A percentile compares a stretch with the other conserved stretches of the same genome.
Evolutionary conservation across 805 yeast species (phyloP).

Genomic region (Saccharomycopsis sp.): DNA sequence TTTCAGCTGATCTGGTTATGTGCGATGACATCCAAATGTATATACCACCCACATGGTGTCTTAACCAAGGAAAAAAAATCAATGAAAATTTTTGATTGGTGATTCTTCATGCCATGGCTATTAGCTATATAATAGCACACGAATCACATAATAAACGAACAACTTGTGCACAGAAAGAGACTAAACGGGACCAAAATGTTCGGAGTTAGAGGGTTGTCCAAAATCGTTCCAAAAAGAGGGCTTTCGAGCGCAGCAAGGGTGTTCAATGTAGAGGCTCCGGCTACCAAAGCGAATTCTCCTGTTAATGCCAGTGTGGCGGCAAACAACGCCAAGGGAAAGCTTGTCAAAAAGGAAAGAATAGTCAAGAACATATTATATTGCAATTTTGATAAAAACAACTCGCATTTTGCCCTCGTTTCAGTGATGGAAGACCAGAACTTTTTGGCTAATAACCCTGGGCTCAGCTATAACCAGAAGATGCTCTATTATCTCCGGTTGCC

Average conservation of each 20-base stretch:
- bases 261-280: not conserved
- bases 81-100: not conserved
- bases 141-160: no score
- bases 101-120: no score
- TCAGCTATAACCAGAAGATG: constrained; percentile 61
- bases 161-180: no score
- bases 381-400: constrained; percentile 74
- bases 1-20: not conserved
- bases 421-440: constrained; percentile 60
- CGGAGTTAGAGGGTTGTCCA: not conserved
- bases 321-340: not conserved
- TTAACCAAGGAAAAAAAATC: not conserved
- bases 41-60: no score
- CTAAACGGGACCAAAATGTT: not conserved
- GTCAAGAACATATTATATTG: constrained; percentile 74
- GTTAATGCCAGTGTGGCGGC: not conserved
- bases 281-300: not conserved
- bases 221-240: not conserved
- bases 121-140: no score
- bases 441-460: constrained; percentile 46
- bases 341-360: constrained; percentile 25
- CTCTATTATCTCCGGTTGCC: constrained; percentile 74
- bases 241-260: not conserved
- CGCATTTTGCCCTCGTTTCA: constrained; percentile 68
- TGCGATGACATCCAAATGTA: not conserved